Evolutionary conservation across 495 filamentous ascomycete genomes (phyloP).

Genomic region (Aspergillus ostianus): DNA sequence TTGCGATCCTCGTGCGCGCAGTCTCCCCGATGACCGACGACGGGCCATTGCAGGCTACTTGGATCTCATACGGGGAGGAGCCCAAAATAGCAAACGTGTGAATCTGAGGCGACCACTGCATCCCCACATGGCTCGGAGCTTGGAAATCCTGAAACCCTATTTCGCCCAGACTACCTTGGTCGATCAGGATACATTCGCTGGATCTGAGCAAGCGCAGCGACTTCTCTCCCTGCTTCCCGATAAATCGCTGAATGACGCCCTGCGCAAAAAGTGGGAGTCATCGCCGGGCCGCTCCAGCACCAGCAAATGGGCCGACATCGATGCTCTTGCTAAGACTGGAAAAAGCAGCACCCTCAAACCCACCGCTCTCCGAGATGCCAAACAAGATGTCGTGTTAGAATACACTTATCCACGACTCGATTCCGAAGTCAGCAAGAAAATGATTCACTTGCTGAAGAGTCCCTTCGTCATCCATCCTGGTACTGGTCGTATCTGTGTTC

Average conservation of each 20-base stretch:
- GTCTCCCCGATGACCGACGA: constrained; percentile 78
- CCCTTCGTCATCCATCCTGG: constrained; percentile 96
- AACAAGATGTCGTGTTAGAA: constrained; percentile 91
- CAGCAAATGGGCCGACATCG: constrained; percentile 91
- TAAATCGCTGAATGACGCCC: constrained; percentile 63
- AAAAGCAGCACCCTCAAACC: constrained; percentile 64
- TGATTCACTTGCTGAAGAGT: constrained; percentile 94
- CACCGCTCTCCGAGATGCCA: constrained; percentile 73
- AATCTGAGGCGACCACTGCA: constrained; percentile 84
- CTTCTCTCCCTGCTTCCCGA: constrained; percentile 81
- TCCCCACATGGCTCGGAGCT: constrained; percentile 82
- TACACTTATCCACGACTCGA: constrained; percentile 98
- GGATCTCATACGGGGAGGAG: constrained; percentile 79
- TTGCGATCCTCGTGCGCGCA: constrained; percentile 83
- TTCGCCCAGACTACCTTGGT: constrained; percentile 79
- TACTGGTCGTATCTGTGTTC: constrained; percentile 91
- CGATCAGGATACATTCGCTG: constrained; percentile 82
- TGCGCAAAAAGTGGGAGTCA: constrained; percentile 88
- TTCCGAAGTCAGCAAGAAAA: constrained; percentile 92
- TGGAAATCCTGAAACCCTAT: constrained; percentile 73
- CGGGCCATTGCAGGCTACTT: constrained; percentile 84
- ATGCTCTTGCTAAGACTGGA: constrained; percentile 72
- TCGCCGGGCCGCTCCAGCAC: constrained; percentile 69
- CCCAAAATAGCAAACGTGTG: constrained; percentile 82
- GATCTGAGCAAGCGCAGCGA: constrained; percentile 62